Evolutionary conservation across 805 yeast genomes (phyloP).

Genomic region (Wickerhamiella slavikovae): DNA sequence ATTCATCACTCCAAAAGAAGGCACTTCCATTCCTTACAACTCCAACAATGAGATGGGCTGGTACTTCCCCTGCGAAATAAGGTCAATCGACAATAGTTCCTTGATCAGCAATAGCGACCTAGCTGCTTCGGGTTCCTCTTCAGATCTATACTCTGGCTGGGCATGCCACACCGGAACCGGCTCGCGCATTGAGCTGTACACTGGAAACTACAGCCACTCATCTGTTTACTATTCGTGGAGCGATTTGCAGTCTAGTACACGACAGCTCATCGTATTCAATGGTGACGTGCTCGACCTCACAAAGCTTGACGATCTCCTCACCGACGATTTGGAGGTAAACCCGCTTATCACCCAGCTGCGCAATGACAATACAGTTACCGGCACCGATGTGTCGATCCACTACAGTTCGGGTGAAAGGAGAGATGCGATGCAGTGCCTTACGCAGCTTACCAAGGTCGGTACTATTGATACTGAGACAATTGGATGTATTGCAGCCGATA

Average conservation of each 20-base stretch:
- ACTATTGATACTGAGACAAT: conserved; percentile 71
- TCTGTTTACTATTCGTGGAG: conserved; percentile 85
- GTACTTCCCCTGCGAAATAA: conserved; percentile 85
- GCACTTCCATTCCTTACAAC: conserved; percentile 54
- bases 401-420: conserved; percentile 45
- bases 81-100: conserved; percentile 36
- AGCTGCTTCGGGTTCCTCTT: conserved; percentile 18
- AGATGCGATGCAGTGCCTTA: conserved; percentile 56
- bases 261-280: conserved; percentile 71
- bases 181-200: conserved; percentile 47
- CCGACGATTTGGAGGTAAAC: conserved; percentile 54
- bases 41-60: conserved; percentile 47
- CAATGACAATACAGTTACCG: conserved; percentile 33
- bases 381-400: conserved; percentile 67
- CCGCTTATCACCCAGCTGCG: conserved; percentile 42
- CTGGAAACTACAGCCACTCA: conserved; percentile 38
- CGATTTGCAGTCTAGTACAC: conserved; percentile 42
- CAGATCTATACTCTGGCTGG: conserved; percentile 61
- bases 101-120: conserved; percentile 32
- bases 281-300: conserved; percentile 76
- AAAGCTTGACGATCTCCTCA: conserved; percentile 52
- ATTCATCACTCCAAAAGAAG: conserved; percentile 45
- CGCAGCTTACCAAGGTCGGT: conserved; percentile 78
- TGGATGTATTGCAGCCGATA: conserved; percentile 82
- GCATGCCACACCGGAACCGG: conserved; percentile 66